Conservation (phyloP, 192 early-diverging fungal species). For the Linnemannia hyalina region DNA sequence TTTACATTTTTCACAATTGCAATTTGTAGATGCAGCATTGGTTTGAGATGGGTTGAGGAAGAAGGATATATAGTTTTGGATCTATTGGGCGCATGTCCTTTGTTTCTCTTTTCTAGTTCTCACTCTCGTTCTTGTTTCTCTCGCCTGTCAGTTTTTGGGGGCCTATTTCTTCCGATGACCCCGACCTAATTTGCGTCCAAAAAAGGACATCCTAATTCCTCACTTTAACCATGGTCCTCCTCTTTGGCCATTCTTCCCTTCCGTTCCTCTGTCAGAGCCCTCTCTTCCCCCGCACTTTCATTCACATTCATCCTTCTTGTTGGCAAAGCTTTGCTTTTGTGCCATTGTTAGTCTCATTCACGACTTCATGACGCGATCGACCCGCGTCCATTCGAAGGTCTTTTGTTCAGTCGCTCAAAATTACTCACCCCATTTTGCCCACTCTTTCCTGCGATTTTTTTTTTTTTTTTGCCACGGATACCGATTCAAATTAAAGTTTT, state of each 20-base stretch:
- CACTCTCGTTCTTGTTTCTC: no score
- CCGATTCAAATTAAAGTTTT: neutral
- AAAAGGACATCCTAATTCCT: conserved; percentile 18
- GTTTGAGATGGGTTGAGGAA: neutral
- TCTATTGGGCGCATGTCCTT: neutral
- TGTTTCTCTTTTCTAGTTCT: neutral
- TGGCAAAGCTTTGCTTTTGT: neutral
- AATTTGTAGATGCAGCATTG: neutral
- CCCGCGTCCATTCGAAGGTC: neutral
- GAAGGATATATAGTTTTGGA: neutral
- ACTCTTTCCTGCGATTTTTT: neutral
- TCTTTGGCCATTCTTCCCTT: neutral
- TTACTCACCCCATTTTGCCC: neutral
- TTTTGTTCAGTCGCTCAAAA: neutral
- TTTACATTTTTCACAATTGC: neutral
- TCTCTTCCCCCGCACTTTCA: neutral
- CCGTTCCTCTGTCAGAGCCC: neutral
- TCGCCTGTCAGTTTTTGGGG: neutral
- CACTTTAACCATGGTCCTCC: neutral
- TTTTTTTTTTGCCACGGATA: conserved; percentile 5
- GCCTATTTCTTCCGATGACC: conserved; percentile 28
- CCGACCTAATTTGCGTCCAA: conserved; percentile 11
- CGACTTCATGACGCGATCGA: neutral
- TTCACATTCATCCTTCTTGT: neutral
- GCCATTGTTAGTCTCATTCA: neutral